Evolutionary conservation across 352 stramenopile genomes (phyloP).

Genomic region (Globisporangium nunn): DNA sequence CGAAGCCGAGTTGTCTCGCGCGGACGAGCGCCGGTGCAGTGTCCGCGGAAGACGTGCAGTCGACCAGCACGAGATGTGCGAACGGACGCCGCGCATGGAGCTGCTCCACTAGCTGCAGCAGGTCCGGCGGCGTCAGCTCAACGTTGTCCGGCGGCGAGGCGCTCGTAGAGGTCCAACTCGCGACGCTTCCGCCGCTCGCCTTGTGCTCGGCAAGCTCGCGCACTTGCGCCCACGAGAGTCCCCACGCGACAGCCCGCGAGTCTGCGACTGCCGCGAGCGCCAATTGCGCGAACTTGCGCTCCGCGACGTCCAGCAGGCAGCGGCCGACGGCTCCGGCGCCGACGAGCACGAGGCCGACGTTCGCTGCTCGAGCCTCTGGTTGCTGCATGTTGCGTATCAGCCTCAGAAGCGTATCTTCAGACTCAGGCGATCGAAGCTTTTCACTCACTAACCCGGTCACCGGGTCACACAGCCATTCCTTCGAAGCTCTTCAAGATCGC

Average conservation of each 20-base stretch:
- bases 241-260: slow-evolving; percentile 16
- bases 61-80: slow-evolving; percentile 18
- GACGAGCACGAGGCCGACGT: slow-evolving; percentile 19
- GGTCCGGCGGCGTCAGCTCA: slow-evolving; percentile 1
- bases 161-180: not conserved
- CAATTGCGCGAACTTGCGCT: slow-evolving; percentile 10
- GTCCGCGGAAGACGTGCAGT: slow-evolving; percentile 19
- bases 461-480: too few species aligned
- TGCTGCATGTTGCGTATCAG: too few species aligned
- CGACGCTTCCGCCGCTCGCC: not conserved
- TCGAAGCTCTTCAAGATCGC: too few species aligned
- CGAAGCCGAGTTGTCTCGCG: slow-evolving; percentile 18
- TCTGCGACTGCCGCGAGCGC: slow-evolving; percentile 23
- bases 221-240: not conserved
- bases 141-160: too few species aligned
- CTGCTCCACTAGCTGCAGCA: slow-evolving; percentile 6
- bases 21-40: slow-evolving; percentile 16
- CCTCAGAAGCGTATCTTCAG: too few species aligned
- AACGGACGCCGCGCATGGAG: slow-evolving; percentile 6
- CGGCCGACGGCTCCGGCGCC: slow-evolving; percentile 21
- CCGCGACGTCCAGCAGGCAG: slow-evolving; percentile 15
- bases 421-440: too few species aligned
- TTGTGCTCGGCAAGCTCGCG: slow-evolving; percentile 4
- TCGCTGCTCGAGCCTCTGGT: too few species aligned
- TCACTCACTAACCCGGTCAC: too few species aligned